phyloP scores from a whole-genome alignment of 2,329 filamentous ascomycete species.

The Talaromyces amestolkiae region DNA sequence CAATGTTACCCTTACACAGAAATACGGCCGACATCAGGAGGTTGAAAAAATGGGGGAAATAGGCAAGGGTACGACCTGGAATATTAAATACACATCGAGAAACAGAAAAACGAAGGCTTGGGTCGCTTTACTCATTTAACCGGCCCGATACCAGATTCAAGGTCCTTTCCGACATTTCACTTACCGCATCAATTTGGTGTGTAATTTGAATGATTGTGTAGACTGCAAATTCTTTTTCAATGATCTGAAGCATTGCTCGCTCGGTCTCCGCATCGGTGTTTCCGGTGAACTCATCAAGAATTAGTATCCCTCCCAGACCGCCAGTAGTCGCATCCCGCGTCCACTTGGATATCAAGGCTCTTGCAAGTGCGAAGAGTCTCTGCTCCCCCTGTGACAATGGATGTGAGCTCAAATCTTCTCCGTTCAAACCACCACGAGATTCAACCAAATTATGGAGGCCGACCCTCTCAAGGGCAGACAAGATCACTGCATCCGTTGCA shows the following conservation, averaged over 20 bases:
- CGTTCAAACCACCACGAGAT: conserved; percentile 39
- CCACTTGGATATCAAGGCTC: conserved; percentile 30
- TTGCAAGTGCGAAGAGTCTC: conserved; percentile 52
- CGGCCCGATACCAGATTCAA: too few relatives aligned
- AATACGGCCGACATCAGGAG: too few relatives aligned
- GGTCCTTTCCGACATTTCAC: neutral
- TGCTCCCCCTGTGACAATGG: conserved; percentile 49
- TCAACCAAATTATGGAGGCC: conserved; percentile 45
- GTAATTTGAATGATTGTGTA: conserved; percentile 12
- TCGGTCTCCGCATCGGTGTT: conserved; percentile 7
- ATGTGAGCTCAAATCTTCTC: conserved; percentile 30
- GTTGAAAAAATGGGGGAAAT: too few relatives aligned
- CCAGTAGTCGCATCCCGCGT: neutral
- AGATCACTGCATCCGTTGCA: conserved; percentile 41
- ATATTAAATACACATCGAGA: too few relatives aligned
- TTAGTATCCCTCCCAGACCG: neutral
- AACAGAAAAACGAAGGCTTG: too few relatives aligned
- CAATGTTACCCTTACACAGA: too few relatives aligned
- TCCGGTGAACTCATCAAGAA: conserved; percentile 13
- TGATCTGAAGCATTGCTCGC: neutral
- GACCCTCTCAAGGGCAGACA: conserved; percentile 47
- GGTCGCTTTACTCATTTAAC: too few relatives aligned
- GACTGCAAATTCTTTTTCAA: conserved; percentile 4
- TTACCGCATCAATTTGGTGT: conserved; percentile 6
- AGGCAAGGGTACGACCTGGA: too few relatives aligned